A percentile compares a stretch with the other conserved stretches of the same genome.
These are phyloP conservation scores for Colletotrichum acutatum DNA, from an alignment of 2,329 filamentous ascomycete genomes.

Conservation along the genomic window DNA sequence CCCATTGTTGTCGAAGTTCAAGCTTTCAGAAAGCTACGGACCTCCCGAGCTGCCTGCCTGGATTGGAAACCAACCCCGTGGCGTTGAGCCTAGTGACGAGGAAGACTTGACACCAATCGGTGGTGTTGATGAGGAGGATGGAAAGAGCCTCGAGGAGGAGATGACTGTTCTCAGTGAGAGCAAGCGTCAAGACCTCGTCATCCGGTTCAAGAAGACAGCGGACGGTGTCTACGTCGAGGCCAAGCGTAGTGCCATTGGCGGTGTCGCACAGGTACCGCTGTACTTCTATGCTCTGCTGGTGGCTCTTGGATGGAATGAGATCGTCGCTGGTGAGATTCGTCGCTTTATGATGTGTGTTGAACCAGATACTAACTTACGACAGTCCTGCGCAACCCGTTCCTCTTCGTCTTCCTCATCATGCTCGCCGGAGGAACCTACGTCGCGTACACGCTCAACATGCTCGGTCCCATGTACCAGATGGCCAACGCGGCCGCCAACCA, in stretches of 20 bases:
- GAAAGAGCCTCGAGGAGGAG: slow-evolving; percentile 94
- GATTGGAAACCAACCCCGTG: slow-evolving; percentile 81
- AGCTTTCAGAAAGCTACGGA: slow-evolving; percentile 77
- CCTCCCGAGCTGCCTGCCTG: slow-evolving; percentile 87
- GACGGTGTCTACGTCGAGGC: slow-evolving; percentile 98
- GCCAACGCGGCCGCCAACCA: slow-evolving; percentile 87
- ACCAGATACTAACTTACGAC: slow-evolving; percentile 34
- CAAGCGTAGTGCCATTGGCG: slow-evolving; percentile 95
- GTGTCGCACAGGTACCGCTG: slow-evolving; percentile 90
- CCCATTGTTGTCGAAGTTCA: slow-evolving; percentile 87
- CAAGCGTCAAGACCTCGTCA: slow-evolving; percentile 90
- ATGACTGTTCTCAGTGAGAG: slow-evolving; percentile 93
- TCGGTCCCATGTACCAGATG: slow-evolving; percentile 97
- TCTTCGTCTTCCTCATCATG: slow-evolving; percentile 89
- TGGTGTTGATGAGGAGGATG: slow-evolving; percentile 93
- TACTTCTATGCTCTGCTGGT: slow-evolving; percentile 94
- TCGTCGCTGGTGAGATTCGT: slow-evolving; percentile 80
- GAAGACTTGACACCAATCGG: slow-evolving; percentile 91
- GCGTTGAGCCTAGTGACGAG: slow-evolving; percentile 84
- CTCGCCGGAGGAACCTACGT: slow-evolving; percentile 83
- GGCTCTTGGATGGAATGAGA: slow-evolving; percentile 98
- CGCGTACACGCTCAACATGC: slow-evolving; percentile 92
- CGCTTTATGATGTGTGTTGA: neutral
- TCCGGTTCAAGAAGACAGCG: slow-evolving; percentile 97
- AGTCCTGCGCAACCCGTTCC: slow-evolving; percentile 94